Evolutionary conservation across 1,284 basidiomycete species (phyloP).

Genomic region (Flammula alnicola): DNA sequence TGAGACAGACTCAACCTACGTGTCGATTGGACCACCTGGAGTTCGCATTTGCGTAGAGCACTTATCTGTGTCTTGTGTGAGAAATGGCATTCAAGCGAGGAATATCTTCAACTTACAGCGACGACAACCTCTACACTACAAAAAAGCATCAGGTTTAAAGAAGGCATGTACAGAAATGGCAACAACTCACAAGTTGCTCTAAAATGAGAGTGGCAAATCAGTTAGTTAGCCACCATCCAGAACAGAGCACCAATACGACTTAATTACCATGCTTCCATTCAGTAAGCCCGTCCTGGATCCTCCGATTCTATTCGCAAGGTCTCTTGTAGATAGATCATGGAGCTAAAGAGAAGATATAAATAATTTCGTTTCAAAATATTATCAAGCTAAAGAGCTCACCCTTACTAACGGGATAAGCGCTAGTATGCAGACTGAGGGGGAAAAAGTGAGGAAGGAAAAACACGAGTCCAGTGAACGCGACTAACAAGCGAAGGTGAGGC

Average conservation of each 20-base stretch:
- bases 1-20: conserved; percentile 58
- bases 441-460: too few species aligned
- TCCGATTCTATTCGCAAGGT: conserved; percentile 75
- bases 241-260: background rate
- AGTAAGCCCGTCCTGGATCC: conserved; percentile 80
- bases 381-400: conserved; percentile 43
- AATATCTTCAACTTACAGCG: conserved; percentile 51
- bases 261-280: conserved; percentile 79
- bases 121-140: conserved; percentile 75
- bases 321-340: conserved; percentile 80
- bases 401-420: conserved; percentile 76
- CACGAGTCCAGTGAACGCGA: conserved; percentile 1
- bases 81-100: background rate
- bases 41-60: conserved; percentile 82
- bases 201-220: conserved; percentile 2
- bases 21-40: conserved; percentile 83
- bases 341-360: conserved; percentile 50
- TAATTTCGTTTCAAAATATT: background rate
- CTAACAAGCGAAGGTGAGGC: conserved; percentile 69
- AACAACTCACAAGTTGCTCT: conserved; percentile 70
- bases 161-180: conserved; percentile 1
- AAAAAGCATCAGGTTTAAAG: conserved; percentile 10
- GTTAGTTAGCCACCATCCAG: conserved; percentile 17
- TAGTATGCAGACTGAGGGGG: conserved; percentile 59
- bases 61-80: conserved; percentile 57